Evolutionary conservation across 768 basidiomycete species (phyloP).

Genomic region (Mycena crocata): DNA sequence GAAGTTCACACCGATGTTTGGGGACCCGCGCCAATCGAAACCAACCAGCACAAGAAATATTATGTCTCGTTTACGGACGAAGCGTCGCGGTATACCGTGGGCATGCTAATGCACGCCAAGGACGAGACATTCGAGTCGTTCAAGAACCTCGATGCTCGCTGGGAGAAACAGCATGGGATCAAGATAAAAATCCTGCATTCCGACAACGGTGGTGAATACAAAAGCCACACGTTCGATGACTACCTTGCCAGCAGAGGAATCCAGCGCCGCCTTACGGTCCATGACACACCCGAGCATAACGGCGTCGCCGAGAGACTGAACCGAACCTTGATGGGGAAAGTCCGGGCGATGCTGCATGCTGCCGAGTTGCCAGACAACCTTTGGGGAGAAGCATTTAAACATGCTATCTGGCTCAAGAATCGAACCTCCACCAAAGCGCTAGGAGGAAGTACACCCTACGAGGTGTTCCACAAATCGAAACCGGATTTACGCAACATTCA

Average conservation of each 20-base stretch:
- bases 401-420: constrained; percentile 42
- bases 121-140: constrained; percentile 40
- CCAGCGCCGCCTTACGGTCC: constrained; percentile 35
- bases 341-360: constrained; percentile 43
- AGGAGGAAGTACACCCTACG: constrained; percentile 33
- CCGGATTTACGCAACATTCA: constrained; percentile 36
- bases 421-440: constrained; percentile 36
- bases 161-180: constrained; percentile 38
- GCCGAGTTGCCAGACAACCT: constrained; percentile 42
- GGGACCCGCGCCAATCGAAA: constrained; percentile 43
- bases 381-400: constrained; percentile 46
- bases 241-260: constrained; percentile 36
- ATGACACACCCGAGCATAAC: constrained; percentile 48
- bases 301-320: constrained; percentile 53
- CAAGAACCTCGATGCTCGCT: constrained; percentile 36
- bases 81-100: constrained; percentile 35
- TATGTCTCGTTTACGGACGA: constrained; percentile 51
- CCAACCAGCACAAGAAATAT: constrained; percentile 39
- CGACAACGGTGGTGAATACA: constrained; percentile 45
- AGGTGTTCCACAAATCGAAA: constrained; percentile 32
- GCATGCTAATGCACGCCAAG: constrained; percentile 43
- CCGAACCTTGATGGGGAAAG: constrained; percentile 41
- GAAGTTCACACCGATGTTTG: constrained; percentile 51
- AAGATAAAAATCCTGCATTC: constrained; percentile 42
- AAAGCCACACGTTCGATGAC: constrained; percentile 34